Conservation (phyloP, 1,284 basidiomycete species). For the Fistulinella cinereoalba region DNA sequence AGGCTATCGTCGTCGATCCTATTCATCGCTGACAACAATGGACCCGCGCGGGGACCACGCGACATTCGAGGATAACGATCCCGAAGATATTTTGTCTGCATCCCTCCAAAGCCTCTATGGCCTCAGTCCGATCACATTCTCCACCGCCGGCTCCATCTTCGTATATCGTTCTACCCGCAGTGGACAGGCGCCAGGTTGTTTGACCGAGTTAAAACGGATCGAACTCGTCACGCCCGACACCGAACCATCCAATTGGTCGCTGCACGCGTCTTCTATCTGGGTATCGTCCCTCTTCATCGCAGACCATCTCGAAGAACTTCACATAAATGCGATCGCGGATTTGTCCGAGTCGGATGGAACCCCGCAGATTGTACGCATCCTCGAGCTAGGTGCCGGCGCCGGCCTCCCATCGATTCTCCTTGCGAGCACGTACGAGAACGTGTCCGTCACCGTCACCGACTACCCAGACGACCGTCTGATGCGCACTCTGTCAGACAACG, state of each 20-base stretch:
- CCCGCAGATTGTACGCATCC: constrained; percentile 42
- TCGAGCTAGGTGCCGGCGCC: constrained; percentile 72
- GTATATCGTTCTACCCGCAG: no score
- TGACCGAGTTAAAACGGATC: constrained; percentile 24
- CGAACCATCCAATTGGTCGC: constrained; percentile 60
- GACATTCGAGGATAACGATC: constrained; percentile 32
- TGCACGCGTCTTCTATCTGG: constrained; percentile 77
- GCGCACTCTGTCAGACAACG: constrained; percentile 54
- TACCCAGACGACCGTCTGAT: constrained; percentile 70
- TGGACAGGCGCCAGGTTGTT: no score
- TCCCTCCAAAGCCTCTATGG: constrained; percentile 62
- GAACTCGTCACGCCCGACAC: constrained; percentile 61
- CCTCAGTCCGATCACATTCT: constrained; percentile 55
- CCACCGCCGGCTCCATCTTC: constrained; percentile 50
- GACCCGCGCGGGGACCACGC: neutral
- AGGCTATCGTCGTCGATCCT: neutral
- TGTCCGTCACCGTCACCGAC: constrained; percentile 56
- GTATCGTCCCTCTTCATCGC: constrained; percentile 60
- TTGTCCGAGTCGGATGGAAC: neutral
- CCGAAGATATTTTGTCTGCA: constrained; percentile 63
- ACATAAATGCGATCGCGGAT: constrained; percentile 8
- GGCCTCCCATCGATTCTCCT: constrained; percentile 69
- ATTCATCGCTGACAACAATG: constrained; percentile 3
- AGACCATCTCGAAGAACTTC: constrained; percentile 48
- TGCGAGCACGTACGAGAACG: constrained; percentile 44